Evolutionary conservation across 2,329 filamentous ascomycete species (phyloP), one percentile per base, ranked within the genome.

Genomic region (Colletotrichum simmondsii): DNA sequence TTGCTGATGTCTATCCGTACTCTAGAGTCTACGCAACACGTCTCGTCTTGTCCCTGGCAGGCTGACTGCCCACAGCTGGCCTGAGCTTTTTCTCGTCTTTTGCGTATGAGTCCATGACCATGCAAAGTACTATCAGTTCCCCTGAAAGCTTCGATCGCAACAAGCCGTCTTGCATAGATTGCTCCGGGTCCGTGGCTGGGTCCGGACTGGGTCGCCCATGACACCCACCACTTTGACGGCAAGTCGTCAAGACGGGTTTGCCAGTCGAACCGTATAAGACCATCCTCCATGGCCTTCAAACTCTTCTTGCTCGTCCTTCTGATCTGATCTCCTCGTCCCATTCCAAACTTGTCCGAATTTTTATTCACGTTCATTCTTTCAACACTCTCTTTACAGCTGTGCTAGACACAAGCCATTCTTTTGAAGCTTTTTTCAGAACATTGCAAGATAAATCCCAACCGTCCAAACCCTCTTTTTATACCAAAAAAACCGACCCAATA

Each of bases 321-420:
- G 24, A 42, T 64, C 70, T 56, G 65, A 60, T 61, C 65, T 74
- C 64, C 67, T 42, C 54, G 42, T 68, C 59, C 53, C 71, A 70
- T 73, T 74, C 63, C 66, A 68, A 46, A 60, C 42, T 60, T 30
- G 65, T 69, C 30, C 66, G 57, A 68, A 64, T 46, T 70, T 75
- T 19, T 67, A 68, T 75, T 75, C 73, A 68, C 64, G 56, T 73
- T 69, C 70, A 64, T 73, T 70, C 61, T 66, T 65, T 74, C 58
- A 46, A 59, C 65, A 63, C 70, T 74, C 61, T 69, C 62, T 73
- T 73, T 54, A 65, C 66, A 46, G 68, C 73, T 74, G 73, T 75
- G 73, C 73, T 68, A 75, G 73, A 26, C 73, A 73, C 71, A 75
- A 71, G 73, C 72, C 73, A 73, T 49, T 75, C 73, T 65, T 73